Evolutionary conservation across 1,139 yeast genomes (phyloP), one percentile per base, ranked within the genome.

Genomic region (Geotrichum siamense): DNA sequence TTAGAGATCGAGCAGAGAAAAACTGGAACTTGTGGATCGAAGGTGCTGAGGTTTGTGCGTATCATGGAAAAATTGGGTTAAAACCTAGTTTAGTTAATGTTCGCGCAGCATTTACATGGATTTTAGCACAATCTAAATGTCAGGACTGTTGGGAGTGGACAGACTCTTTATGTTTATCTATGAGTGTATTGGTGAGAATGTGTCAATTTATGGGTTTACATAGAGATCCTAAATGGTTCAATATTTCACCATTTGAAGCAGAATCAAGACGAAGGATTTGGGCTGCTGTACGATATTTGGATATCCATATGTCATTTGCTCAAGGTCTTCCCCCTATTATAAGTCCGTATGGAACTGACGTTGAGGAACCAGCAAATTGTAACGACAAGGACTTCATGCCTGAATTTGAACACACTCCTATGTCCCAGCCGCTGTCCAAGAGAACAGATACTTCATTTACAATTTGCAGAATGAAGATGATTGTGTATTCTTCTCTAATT

Each of bases 161-260:
- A 26, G 59, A 58, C 36, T 50, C 48, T 30, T 48, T 56, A 4
- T 60, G 63, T 62, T 49, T 57, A 6, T 48, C 60, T 2, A 52
- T 58, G 43, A 63, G 65, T 2, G 49, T 53, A 17, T 38, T 57
- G 5, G 51, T 58, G 5, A 53, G 63, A 13, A 51, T 55, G 12
- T 57, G 60, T 3, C 64, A 60, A 44, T 50, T 58, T 2, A 60
- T 60, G 64, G 65, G 65, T n/a, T 48, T 61, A 38, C 65, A 61
- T 44, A 52, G 67, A 22, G 67, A 63, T 45, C 63, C 67, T 4
- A 55, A 57, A 29, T 61, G 63, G 62, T 63, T 62, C 49, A 52
- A 51, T 22, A 48, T 63, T 42, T 49, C 61, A 3, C 52, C 56
- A 4, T 62, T 52, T 44, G 65, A 62, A 37, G 53, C 59, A 3